Percentiles rank a stretch among this genome's conserved stretches.
Evolutionary conservation across 2,329 filamentous ascomycete genomes (phyloP).

Genomic region (Chaetomium sp.): DNA sequence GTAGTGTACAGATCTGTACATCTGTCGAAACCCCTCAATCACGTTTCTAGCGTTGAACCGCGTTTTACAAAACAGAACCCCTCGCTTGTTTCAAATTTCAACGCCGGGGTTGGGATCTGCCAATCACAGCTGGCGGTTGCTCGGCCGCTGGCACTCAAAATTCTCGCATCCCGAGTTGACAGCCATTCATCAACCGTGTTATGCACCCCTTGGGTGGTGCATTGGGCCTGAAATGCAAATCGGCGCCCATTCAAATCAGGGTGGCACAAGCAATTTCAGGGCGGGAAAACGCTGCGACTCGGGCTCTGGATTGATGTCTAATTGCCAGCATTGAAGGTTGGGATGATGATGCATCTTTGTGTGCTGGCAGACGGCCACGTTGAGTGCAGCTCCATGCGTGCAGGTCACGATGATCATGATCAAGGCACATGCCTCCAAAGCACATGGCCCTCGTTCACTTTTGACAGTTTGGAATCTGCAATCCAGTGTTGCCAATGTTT

Average conservation of each 20-base stretch:
- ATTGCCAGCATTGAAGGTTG: constrained; percentile 19
- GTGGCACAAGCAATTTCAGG: constrained; percentile 26
- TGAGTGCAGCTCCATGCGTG: constrained; percentile 4
- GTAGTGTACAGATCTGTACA: too few species aligned
- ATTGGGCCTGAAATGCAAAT: constrained; percentile 31
- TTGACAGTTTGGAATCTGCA: constrained; percentile 19
- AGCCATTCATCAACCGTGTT: constrained; percentile 36
- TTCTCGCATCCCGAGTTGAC: constrained; percentile 24
- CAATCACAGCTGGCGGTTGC: constrained; percentile 29
- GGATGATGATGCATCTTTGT: neutral
- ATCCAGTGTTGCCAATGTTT: constrained; percentile 18
- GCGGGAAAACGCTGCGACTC: constrained; percentile 20
- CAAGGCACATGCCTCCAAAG: constrained; percentile 21
- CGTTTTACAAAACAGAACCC: constrained; percentile 31
- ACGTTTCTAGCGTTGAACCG: constrained; percentile 22
- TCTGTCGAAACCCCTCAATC: constrained; percentile 17
- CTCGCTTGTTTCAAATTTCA: constrained; percentile 41
- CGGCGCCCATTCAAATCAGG: constrained; percentile 35
- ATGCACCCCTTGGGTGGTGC: constrained; percentile 30
- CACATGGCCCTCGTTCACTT: constrained; percentile 18
- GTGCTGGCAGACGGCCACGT: constrained; percentile 28
- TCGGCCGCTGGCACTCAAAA: constrained; percentile 31
- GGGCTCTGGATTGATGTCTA: constrained; percentile 27
- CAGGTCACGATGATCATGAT: constrained; percentile 20
- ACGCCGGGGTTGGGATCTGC: constrained; percentile 30